Conservation (phyloP, 2,329 filamentous ascomycete species). For the Decorospora gaudefroyi region DNA sequence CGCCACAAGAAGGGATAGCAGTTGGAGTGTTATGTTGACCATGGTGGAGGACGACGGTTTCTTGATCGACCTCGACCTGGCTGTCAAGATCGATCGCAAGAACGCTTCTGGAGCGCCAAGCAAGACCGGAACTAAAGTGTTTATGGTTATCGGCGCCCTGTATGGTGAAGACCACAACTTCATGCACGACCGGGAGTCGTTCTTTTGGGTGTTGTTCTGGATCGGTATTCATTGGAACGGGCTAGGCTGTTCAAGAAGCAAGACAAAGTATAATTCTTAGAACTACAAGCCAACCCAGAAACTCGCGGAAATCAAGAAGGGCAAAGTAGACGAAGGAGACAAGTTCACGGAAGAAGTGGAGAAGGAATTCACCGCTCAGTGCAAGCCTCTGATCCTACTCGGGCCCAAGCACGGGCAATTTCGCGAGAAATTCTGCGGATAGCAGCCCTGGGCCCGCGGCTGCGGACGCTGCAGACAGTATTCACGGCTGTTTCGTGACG, state of each 20-base stretch:
- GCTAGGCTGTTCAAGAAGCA: constrained; percentile 13
- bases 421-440: no score
- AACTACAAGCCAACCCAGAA: constrained; percentile 23
- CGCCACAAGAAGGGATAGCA: no score
- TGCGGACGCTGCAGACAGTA: no score
- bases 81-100: constrained; percentile 43
- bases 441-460: no score
- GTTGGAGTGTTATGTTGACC: no score
- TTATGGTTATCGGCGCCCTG: constrained; percentile 55
- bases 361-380: constrained; percentile 46
- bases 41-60: constrained; percentile 53
- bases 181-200: constrained; percentile 56
- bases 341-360: constrained; percentile 39
- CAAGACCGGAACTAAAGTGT: constrained; percentile 54
- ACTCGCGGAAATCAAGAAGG: constrained; percentile 11
- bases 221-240: constrained; percentile 52
- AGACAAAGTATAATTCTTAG: constrained; percentile 45
- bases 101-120: constrained; percentile 47
- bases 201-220: constrained; percentile 57
- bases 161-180: constrained; percentile 51
- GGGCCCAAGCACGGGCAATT: no score
- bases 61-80: constrained; percentile 50
- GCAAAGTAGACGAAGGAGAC: constrained; percentile 9
- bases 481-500: no score
- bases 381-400: constrained; percentile 44